phyloP scores from a whole-genome alignment of 352 stramenopile species.

The Globisporangium polare region DNA sequence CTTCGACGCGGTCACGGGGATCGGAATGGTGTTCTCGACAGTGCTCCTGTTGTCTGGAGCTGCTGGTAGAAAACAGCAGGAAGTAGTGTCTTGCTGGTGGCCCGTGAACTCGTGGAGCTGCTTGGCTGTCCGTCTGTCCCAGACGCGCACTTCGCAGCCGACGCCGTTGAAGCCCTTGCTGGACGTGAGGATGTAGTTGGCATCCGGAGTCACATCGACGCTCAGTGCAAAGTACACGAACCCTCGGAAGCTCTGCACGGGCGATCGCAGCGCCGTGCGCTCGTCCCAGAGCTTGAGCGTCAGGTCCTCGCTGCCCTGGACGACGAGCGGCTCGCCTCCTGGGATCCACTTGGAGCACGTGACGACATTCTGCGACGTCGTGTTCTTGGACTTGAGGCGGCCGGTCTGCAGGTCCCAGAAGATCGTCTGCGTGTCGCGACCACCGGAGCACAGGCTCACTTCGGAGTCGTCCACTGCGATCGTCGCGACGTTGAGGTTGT shows the following conservation, averaged over 20 bases:
- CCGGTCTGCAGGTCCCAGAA: slow-evolving; percentile 70
- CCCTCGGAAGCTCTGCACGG: slow-evolving; percentile 49
- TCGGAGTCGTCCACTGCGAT: slow-evolving; percentile 53
- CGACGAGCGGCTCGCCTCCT: slow-evolving; percentile 42
- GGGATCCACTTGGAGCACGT: slow-evolving; percentile 84
- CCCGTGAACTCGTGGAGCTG: slow-evolving; percentile 54
- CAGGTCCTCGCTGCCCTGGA: slow-evolving; percentile 79
- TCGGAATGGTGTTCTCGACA: slow-evolving; percentile 12
- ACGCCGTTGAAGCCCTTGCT: slow-evolving; percentile 87
- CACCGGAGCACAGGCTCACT: slow-evolving; percentile 64
- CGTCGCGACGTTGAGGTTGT: slow-evolving; percentile 71
- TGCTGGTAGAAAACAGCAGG: slow-evolving; percentile 59
- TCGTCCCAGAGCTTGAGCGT: slow-evolving; percentile 80
- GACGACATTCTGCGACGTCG: slow-evolving; percentile 77
- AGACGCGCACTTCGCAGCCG: slow-evolving; percentile 70
- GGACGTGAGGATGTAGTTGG: slow-evolving; percentile 66
- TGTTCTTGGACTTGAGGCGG: slow-evolving; percentile 51
- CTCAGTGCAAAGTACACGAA: slow-evolving; percentile 82
- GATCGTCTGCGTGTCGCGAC: slow-evolving; percentile 77
- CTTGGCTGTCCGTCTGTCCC: slow-evolving; percentile 67
- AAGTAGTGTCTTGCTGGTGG: slow-evolving; percentile 72
- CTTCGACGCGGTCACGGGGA: slow-evolving; percentile 69
- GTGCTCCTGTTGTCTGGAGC: slow-evolving; percentile 3
- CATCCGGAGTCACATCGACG: slow-evolving; percentile 48
- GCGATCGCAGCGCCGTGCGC: slow-evolving; percentile 39